Evolutionary conservation across 495 filamentous ascomycete species (phyloP), one percentile per base, ranked within the genome.

Genomic region (Trichocladium uniseriatum): DNA sequence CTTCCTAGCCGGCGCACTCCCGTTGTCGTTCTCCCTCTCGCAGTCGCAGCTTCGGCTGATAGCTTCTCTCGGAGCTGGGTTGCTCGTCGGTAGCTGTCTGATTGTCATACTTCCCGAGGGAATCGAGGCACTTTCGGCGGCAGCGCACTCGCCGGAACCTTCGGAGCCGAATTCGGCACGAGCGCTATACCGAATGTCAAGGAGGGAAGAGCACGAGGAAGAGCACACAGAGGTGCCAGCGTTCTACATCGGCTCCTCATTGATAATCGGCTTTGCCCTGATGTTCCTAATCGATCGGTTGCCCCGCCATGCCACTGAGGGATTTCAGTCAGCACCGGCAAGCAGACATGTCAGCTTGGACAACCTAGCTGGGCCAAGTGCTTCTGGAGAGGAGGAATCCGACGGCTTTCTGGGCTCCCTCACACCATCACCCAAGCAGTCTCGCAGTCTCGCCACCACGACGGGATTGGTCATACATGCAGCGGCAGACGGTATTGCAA

Each of bases 51-150:
- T 95, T 20, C 81, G 92, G 60, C 66, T 96, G 31, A 87, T 97
- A 64, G 89, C 89, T 10, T 87, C 89, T 18, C 80, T 98, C 62
- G 92, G 92, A 27, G 88, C 95, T 71, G 92, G 92, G 35, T 83
- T 98, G 14, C 73, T 98, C 7, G 89, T 98, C 18, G 92, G 92
- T 31, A 97, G 91, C 29, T 88, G 89, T 8, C 77, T 98, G 55
- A 89, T 97, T 48, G 88, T 98, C 2, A 98, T 98, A 62, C 95
- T 98, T 59, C 92, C 92, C 0, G 92, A 98, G 65, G 92, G 92
- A 14, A 81, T 97, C 41, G 92, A 96, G 59, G 92, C 92, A 6
- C 71, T 96, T 41, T 89, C 94, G 60, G 81, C 78, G 55, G 75
- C 67, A 38, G 58, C 65, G 29, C 74, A 77, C 51, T 52, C 69